Evolutionary conservation across 306 rosid species (phyloP), one percentile per base, ranked within the genome.

Genomic region (Phaseolus lunatus): DNA sequence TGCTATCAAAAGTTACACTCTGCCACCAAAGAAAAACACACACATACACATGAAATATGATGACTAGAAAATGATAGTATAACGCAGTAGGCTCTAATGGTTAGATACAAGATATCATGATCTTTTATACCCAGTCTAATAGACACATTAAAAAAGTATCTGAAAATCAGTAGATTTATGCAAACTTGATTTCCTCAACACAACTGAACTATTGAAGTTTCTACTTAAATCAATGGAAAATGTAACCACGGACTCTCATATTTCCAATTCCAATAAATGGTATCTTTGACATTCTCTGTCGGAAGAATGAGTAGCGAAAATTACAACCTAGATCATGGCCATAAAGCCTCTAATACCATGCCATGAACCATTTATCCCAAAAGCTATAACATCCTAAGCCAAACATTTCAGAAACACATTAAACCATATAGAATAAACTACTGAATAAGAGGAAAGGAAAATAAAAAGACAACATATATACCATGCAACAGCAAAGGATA

Each of bases 401-500:
- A 73, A 45, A 57, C 73, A 73, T 62, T 72, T 78, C 58, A 69
- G 27, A 44, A 54, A 16, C 77, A 13, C n/a, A 43, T 61, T 44
- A 33, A 48, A 59, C 22, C 64, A 39, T 39, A 68, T 37, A 19
- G 54, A 77, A 63, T 47, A 75, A 78, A 56, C 48, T n/a, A 74
- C 0, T 26, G 9, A 54, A 75, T 14, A 33, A n/a, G 5, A 23
- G 5, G 70, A 35, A 53, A 27, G 13, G 15, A 33, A 45, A 14
- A 67, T 15, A 22, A 29, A 67, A 7, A 53, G 67, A 52, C 53
- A 81, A 29, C 68, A 65, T 49, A 65, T 49, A 22, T 47, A 52
- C 19, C 10, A 61, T 56, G 71, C 72, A 44, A 74, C 61, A 16
- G 59, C 35, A 67, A 77, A 58, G 49, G 53, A 75, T 70, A 79